Base-by-base conservation (phyloP, 1,284 basidiomycete genomes). In the Wallemia ichthyophaga region DNA sequence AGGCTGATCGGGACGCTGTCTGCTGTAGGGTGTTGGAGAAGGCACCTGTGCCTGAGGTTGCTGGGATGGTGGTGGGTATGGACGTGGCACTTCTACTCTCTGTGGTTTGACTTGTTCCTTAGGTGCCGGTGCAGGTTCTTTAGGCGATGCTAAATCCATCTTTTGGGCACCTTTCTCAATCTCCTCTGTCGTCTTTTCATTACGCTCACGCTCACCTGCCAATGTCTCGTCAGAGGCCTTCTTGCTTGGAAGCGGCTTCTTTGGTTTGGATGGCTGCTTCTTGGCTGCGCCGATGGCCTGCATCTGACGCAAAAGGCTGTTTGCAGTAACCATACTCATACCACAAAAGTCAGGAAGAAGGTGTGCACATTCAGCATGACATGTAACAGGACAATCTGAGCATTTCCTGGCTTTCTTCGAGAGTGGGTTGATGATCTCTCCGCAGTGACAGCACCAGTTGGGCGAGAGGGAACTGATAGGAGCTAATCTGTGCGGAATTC, bases 361-460 rank as follows among this genome's bases (percentile, higher is more conserved):
- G 69, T 98, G 94, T 0, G 89, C 87, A 71, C 94, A 99, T 64
- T 94, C 88, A 24, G 88, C 88, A 71, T 99, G 94, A 65, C 89
- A 94, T 59, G 92, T 96, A 63, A 96, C 81, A 67, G 83, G 81
- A 71, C 94, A 99, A 69, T 98, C 92, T 58, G 64, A 81, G 71
- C 94, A 99, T 71, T 85, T 85, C 61, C 89, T 81, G 25, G 89
- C 85, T 75, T 96, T 96, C 63, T 91, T 81, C 59, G 94, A 94
- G 58, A 98, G 78, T 58, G 94, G 89, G 37, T 98, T 79, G 78
- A 99, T 95, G 67, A 89, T 89, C 61, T 63, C 65, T 63, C 94
- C 94, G 70, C 94, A 99, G 70, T 99, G 94, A 70, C 92, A 98
- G 71, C 94, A 99, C 94, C 94, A 99, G 68, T 94, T 96, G 25